Conservation (phyloP, 1,139 yeast genomes). For the Nakaseomyces sp. region DNA sequence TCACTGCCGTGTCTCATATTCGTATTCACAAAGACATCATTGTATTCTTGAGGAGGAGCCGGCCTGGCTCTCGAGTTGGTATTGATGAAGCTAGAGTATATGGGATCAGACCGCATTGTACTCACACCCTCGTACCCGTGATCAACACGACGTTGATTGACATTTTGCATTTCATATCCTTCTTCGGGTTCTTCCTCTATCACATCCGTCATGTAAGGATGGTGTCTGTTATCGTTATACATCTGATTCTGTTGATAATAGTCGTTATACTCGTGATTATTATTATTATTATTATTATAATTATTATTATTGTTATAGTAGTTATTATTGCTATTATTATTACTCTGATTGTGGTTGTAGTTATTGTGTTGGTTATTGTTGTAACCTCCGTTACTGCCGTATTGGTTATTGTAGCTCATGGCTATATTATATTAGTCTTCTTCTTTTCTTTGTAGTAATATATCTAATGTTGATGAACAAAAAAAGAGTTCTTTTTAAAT, state of each 20-base stretch:
- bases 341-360: neutral
- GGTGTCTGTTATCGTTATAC: neutral
- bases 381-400: neutral
- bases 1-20: neutral
- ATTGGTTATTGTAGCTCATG: conserved; percentile 8
- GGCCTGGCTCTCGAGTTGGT: conserved; percentile 1
- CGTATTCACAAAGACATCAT: neutral
- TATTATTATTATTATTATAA: neutral
- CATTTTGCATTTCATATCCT: conserved; percentile 3
- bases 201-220: conserved; percentile 2
- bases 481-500: too few relatives aligned
- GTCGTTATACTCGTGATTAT: neutral
- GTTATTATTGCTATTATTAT: neutral
- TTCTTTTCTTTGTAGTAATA: neutral
- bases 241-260: neutral
- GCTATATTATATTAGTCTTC: neutral
- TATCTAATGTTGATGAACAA: neutral
- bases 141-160: neutral
- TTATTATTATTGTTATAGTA: neutral
- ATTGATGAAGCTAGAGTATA: conserved; percentile 1
- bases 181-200: neutral
- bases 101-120: conserved; percentile 2
- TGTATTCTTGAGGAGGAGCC: conserved; percentile 2
- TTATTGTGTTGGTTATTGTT: neutral
- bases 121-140: conserved; percentile 4